Base-by-base conservation (phyloP, 345 rosid species). In the Theobroma cacao region DNA sequence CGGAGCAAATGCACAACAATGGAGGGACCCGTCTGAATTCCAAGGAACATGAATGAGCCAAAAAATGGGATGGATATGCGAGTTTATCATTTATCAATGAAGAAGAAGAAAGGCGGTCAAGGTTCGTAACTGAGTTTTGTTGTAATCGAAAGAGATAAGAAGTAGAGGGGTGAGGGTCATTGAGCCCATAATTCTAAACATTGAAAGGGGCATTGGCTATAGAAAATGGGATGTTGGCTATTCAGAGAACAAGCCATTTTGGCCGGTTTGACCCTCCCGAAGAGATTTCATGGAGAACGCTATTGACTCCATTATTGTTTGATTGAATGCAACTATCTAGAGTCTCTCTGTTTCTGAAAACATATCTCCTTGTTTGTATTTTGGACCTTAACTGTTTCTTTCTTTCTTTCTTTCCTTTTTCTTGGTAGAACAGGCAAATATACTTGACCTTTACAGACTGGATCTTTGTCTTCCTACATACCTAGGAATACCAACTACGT, bases 191-290 rank as follows among this genome's bases (percentile, higher is more conserved):
- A 50, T 78, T 82, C 84, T 68, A 28, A 63, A 69, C 80, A 69
- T 33, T 15, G 68, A 1, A 65, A 76, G 58, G 84, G 60, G 79
- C 86, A 79, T n/a, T 80, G 12, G 82, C 61, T 31, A 38, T 20
- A 65, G 83, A 68, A 84, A 77, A 86, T 86, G 89, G 83, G 84
- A 66, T 88, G 91, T 71, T 72, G 75, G 82, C 74, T 40, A 72
- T 75, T 83, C 60, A 38, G 34, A 28, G 12, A 38, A 84, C 89
- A 88, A 15, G 41, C 75, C 83, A 80, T 83, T 78, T 62, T 61
- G 26, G 73, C 33, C 75, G 47, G 56, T 59, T 76, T 79, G 76
- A 60, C 70, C 66, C 53, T 4, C 34, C 28, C 11, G 22, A 48
- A 1, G 5, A 41, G 53, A 26, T 71, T 53, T 63, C 80, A 66